Conservation (phyloP, 305 asterid genomes). For the Salvia sclarea region DNA sequence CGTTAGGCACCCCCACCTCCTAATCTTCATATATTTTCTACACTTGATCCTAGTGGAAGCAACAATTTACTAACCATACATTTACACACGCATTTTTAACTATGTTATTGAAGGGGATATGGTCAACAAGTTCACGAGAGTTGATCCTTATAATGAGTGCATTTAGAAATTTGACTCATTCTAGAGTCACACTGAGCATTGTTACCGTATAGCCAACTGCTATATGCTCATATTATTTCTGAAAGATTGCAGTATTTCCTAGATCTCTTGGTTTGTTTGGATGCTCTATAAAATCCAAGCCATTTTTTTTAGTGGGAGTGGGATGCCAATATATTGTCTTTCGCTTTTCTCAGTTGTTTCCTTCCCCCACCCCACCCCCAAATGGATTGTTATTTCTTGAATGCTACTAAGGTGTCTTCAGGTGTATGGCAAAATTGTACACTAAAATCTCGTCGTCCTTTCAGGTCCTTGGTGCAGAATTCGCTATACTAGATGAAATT, state of each 20-base stretch:
- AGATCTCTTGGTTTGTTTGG: constrained; percentile 1
- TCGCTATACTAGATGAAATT: constrained; percentile 87
- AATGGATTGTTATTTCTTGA: background rate
- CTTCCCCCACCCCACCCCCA: too few species aligned
- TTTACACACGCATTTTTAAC: background rate
- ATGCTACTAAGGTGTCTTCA: constrained; percentile 10
- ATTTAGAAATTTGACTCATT: constrained; percentile 8
- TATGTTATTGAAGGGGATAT: background rate
- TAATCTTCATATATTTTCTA: background rate
- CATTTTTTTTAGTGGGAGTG: too few species aligned
- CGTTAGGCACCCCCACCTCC: background rate
- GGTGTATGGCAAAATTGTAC: constrained; percentile 6
- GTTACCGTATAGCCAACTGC: background rate
- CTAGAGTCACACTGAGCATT: background rate
- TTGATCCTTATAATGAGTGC: constrained; percentile 7
- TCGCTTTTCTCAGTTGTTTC: background rate
- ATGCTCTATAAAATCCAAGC: background rate
- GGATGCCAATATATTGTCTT: background rate
- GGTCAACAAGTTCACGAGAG: background rate
- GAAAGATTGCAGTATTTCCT: background rate
- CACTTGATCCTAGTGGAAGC: background rate
- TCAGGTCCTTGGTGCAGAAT: constrained; percentile 96
- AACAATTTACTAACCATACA: background rate
- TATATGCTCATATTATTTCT: background rate
- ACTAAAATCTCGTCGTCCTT: constrained; percentile 19